These are phyloP conservation scores for Apiotrichum brassicae DNA, from an alignment of 1,284 basidiomycete genomes.

Conservation along the genomic window DNA sequence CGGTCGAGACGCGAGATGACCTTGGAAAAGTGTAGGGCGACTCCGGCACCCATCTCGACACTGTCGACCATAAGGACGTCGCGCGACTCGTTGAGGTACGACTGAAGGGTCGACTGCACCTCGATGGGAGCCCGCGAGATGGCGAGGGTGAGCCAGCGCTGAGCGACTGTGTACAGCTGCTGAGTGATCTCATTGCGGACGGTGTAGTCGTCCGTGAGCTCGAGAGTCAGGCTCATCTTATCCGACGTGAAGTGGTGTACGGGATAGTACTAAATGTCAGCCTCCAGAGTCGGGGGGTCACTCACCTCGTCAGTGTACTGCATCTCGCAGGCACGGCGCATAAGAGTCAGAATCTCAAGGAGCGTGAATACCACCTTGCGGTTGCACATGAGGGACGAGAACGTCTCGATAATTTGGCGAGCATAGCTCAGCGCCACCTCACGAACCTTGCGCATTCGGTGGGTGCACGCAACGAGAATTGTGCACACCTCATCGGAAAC, in stretches of 20 bases:
- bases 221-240: conserved; percentile 64
- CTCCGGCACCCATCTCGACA: conserved; percentile 79
- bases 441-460: conserved; percentile 73
- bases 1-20: conserved; percentile 70
- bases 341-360: conserved; percentile 82
- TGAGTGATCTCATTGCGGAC: conserved; percentile 77
- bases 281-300: too few species aligned
- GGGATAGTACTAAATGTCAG: conserved; percentile 91
- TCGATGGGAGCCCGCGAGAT: conserved; percentile 84
- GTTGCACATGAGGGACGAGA: conserved; percentile 91
- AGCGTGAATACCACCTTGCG: conserved; percentile 79
- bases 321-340: conserved; percentile 82
- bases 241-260: conserved; percentile 75
- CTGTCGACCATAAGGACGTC: conserved; percentile 61
- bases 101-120: conserved; percentile 82
- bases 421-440: conserved; percentile 76
- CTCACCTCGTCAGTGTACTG: conserved; percentile 84
- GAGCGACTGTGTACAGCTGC: conserved; percentile 66
- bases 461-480: conserved; percentile 73
- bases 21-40: conserved; percentile 78
- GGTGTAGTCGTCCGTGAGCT: conserved; percentile 80
- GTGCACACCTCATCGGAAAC: conserved; percentile 69
- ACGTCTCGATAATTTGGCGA: conserved; percentile 79
- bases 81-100: conserved; percentile 71
- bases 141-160: conserved; percentile 76